A percentile compares a stretch with the other conserved stretches of the same genome.
Conservation (phyloP, 148 eudicot genomes). For the Rhododendron ovatum region DNA sequence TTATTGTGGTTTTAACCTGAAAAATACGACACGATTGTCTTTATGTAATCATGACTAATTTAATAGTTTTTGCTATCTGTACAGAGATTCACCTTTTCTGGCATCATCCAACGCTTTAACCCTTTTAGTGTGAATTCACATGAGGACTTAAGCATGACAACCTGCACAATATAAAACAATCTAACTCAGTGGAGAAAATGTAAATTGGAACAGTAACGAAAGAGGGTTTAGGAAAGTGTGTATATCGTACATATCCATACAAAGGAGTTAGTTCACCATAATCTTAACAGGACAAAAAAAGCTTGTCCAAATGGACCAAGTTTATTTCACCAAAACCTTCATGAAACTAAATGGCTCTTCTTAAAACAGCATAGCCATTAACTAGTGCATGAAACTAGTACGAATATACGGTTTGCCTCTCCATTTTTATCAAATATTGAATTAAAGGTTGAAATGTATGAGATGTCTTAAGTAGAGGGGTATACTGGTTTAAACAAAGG, state of each 20-base stretch:
- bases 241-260: background rate
- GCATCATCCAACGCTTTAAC: constrained; percentile 46
- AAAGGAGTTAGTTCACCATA: background rate
- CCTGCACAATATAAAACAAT: constrained; percentile 21
- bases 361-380: background rate
- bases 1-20: constrained; percentile 37
- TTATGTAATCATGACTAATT: background rate
- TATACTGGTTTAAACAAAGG: background rate
- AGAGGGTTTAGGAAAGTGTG: background rate
- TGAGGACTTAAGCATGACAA: constrained; percentile 25
- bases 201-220: background rate
- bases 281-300: background rate
- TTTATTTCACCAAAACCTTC: background rate
- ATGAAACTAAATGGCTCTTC: background rate
- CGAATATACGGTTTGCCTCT: background rate
- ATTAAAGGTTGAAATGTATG: background rate
- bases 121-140: constrained; percentile 38
- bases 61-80: background rate
- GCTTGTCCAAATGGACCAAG: background rate
- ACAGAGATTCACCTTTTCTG: constrained; percentile 38
- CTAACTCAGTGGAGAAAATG: background rate
- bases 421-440: background rate
- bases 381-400: background rate
- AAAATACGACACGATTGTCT: background rate
- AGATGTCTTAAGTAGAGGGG: background rate